Percentiles rank a stretch among this genome's conserved stretches.
These are phyloP conservation scores for Aspergillus aculeatus DNA, from an alignment of 2,329 filamentous ascomycete genomes.

Conservation along the genomic window DNA sequence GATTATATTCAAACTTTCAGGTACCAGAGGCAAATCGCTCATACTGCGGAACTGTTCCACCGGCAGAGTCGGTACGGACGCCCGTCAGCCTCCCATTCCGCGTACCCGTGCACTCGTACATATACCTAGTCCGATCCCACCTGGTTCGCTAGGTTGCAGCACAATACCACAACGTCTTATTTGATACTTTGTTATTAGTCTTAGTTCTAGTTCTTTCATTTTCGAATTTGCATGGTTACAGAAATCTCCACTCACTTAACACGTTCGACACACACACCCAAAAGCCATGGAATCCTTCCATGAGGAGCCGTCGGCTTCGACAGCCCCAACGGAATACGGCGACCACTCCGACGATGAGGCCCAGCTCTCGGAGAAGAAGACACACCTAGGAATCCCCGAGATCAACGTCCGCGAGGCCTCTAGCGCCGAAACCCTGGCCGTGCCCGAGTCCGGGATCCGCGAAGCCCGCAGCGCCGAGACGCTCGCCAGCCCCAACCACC, in stretches of 20 bases:
- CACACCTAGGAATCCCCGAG: slow-evolving; percentile 16
- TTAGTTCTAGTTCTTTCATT: background rate
- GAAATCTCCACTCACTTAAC: background rate
- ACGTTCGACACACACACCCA: background rate
- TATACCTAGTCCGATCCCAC: background rate
- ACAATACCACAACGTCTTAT: no score
- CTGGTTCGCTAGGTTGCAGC: background rate
- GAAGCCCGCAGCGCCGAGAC: no score
- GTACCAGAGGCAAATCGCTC: background rate
- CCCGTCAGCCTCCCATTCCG: background rate
- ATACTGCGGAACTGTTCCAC: no score
- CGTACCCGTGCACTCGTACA: background rate
- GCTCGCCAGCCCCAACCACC: background rate
- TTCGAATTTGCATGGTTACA: background rate
- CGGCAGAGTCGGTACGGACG: background rate
- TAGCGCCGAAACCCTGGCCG: slow-evolving; percentile 23
- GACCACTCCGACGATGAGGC: slow-evolving; percentile 4
- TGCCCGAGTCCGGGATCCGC: background rate
- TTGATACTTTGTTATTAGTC: background rate
- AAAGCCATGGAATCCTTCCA: background rate
- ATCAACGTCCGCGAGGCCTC: slow-evolving; percentile 20
- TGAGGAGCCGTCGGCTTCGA: background rate
- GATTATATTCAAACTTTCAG: background rate
- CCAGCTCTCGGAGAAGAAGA: slow-evolving; percentile 8
- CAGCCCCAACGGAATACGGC: background rate